Evolutionary conservation across 192 early-diverging fungal genomes (phyloP), one percentile per base, ranked within the genome.

Genomic region (Lunasporangiospora selenospora): DNA sequence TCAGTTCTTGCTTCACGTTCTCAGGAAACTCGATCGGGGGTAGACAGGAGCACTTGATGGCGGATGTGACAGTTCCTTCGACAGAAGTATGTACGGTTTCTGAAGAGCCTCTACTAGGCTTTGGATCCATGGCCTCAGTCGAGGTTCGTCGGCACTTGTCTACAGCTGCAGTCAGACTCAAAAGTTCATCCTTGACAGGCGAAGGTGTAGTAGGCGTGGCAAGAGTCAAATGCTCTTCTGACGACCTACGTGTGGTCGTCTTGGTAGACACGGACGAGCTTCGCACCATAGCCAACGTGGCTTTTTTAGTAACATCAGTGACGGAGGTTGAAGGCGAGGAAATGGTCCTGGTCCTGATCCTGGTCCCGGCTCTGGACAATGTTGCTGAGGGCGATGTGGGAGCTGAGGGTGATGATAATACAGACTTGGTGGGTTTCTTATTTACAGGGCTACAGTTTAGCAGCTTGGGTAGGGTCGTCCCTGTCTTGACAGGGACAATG

Each of bases 1-100:
- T 56, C 67, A 71, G 62, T 30, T 71, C 59, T 15, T 8, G 51
- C 36, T 71, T 62, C 11, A 71, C 59, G 31, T 57, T 56, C 46
- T 71, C 67, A 5, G 59, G 59, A 10, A 71, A 57, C 6, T 56
- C 47, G 13, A 70, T 42, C 41, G 56, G 55, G 2, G 66, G 66
- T 2, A 45, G 66, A 18, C 58, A 61, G 21, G 32, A 40, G 39
- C 66, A 70, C 21, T 23, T 37, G 12, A 52, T 41, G 3, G 36
- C 27, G 12, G 18, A 15, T 3, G 49, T 29, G 2, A 15, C 2
- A n/a, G n/a, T n/a, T n/a, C n/a, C n/a, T n/a, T n/a, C n/a, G n/a
- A n/a, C n/a, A n/a, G n/a, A n/a, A n/a, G n/a, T n/a, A n/a, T n/a
- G n/a, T n/a, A n/a, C n/a, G n/a, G n/a, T n/a, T n/a, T n/a, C n/a